Conservation (phyloP, 257 asterid species). For the Coffea eugenioides region DNA sequence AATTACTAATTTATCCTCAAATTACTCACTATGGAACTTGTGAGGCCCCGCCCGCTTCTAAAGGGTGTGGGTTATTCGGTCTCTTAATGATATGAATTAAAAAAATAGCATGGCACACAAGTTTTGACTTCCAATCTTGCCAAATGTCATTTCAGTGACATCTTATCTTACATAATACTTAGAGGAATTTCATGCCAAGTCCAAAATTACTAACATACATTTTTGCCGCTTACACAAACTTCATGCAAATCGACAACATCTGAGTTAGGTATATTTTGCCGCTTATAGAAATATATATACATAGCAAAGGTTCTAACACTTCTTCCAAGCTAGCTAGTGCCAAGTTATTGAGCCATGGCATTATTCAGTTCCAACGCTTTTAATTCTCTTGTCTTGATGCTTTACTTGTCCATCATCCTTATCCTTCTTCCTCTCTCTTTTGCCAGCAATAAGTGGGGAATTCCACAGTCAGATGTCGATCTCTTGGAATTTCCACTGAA, state of each 20-base stretch:
- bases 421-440: background rate
- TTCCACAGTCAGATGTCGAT: slow-evolving; percentile 47
- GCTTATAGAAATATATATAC: too few species aligned
- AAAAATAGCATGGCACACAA: too few species aligned
- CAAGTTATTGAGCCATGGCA: background rate
- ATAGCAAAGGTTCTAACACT: background rate
- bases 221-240: too few species aligned
- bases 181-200: background rate
- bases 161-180: background rate
- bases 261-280: too few species aligned
- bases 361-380: background rate
- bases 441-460: background rate
- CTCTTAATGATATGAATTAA: too few species aligned
- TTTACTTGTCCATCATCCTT: background rate
- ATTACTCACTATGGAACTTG: too few species aligned
- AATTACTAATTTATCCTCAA: too few species aligned
- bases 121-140: too few species aligned
- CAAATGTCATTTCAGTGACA: background rate
- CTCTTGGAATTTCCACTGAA: slow-evolving; percentile 69
- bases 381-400: background rate
- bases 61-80: too few species aligned
- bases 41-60: too few species aligned
- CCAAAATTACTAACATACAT: background rate
- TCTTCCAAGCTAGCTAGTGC: too few species aligned
- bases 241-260: too few species aligned